Percentiles rank a stretch among this genome's conserved stretches.
These are phyloP conservation scores for Cyberlindnera euphorbiae DNA, from an alignment of 805 yeast species.

Conservation along the genomic window DNA sequence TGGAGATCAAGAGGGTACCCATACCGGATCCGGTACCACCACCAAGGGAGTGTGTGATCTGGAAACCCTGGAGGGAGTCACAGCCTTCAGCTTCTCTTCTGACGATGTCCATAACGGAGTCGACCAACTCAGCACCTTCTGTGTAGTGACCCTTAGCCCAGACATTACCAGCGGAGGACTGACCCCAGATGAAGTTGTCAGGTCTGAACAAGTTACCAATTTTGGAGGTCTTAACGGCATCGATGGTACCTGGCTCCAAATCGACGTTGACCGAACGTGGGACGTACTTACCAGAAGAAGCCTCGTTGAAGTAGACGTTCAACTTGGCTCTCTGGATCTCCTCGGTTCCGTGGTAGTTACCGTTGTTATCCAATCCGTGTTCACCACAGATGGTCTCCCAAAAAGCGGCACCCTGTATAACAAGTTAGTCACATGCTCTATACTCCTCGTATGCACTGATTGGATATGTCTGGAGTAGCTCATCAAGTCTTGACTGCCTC, in stretches of 20 bases:
- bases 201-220: conserved; percentile 95
- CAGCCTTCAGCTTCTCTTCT: conserved; percentile 96
- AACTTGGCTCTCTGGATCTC: conserved; percentile 80
- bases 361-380: conserved; percentile 74
- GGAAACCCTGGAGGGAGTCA: conserved; percentile 95
- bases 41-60: conserved; percentile 95
- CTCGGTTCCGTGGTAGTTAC: conserved; percentile 60
- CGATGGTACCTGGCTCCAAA: conserved; percentile 96
- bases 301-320: conserved; percentile 92
- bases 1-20: conserved; percentile 90
- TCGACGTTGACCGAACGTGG: conserved; percentile 97
- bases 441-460: no score
- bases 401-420: conserved; percentile 73
- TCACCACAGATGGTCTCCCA: conserved; percentile 92
- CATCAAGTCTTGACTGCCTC: no score
- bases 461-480: no score
- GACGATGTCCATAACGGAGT: conserved; percentile 89
- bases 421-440: conserved; percentile 6
- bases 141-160: conserved; percentile 99
- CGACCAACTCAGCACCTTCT: conserved; percentile 91
- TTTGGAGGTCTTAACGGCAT: conserved; percentile 91
- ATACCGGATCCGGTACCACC: conserved; percentile 99
- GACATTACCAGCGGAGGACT: conserved; percentile 98
- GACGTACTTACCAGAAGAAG: conserved; percentile 93
- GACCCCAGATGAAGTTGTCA: conserved; percentile 93